These are phyloP conservation scores for Metschnikowia chrysomelidarum DNA, from an alignment of 805 yeast species.

Conservation along the genomic window DNA sequence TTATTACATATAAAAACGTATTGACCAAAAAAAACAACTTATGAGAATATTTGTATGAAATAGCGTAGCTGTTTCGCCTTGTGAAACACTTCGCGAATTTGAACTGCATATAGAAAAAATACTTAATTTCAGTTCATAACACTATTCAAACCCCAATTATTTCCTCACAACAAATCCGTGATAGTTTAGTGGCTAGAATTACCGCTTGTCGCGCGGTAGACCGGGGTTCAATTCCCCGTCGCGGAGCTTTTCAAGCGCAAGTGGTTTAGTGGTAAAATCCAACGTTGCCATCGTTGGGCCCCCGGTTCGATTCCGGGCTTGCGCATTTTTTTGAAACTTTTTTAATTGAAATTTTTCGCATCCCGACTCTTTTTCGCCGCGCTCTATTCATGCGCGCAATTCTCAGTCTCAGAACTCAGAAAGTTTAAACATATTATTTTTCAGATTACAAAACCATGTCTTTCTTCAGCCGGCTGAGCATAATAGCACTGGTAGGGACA, in stretches of 20 bases:
- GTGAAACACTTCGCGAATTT: neutral
- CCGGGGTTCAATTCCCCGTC: conserved; percentile 25
- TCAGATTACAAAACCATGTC: conserved; percentile 11
- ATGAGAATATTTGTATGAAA: neutral
- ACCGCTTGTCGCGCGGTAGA: conserved; percentile 25
- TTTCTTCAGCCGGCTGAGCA: conserved; percentile 12
- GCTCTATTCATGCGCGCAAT: conserved; percentile 4
- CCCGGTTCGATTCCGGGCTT: conserved; percentile 27
- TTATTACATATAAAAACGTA: too few species aligned
- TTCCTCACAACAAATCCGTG: conserved; percentile 18
- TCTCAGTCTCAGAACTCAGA: conserved; percentile 1
- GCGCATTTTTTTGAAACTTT: conserved; percentile 17
- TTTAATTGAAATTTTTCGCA: neutral
- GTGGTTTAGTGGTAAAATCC: conserved; percentile 25
- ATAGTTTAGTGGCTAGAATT: conserved; percentile 24
- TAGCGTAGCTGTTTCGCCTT: neutral
- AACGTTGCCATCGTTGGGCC: conserved; percentile 26
- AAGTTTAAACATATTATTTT: conserved; percentile 2
- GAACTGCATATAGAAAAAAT: neutral
- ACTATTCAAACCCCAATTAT: neutral
- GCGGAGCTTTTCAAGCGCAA: conserved; percentile 21
- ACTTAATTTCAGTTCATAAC: neutral
- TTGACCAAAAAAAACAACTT: neutral
- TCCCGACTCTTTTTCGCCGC: neutral
- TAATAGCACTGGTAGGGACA: conserved; percentile 13